Conservation (phyloP, 2,329 filamentous ascomycete genomes). For the Cercospora zeina region DNA sequence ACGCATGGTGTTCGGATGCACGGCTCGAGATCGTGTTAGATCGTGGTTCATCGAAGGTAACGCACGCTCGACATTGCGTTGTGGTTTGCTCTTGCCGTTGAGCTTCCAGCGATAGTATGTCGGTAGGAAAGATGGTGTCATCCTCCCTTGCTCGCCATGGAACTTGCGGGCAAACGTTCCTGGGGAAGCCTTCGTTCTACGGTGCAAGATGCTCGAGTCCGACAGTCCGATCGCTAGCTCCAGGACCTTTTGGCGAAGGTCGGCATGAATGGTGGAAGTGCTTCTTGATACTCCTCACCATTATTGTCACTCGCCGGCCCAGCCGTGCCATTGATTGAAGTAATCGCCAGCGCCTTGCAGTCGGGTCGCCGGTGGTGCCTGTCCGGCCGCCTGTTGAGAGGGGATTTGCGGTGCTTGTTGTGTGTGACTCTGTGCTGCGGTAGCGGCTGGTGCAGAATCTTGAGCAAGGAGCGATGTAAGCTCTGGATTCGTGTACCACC, state of each 20-base stretch:
- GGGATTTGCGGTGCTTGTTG: background rate
- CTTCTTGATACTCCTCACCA: background rate
- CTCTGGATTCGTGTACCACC: conserved; percentile 8
- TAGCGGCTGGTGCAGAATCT: background rate
- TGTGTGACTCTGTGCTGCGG: background rate
- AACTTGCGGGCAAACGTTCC: background rate
- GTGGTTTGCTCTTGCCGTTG: background rate
- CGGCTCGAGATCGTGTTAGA: background rate
- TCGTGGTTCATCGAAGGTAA: background rate
- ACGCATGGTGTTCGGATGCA: background rate
- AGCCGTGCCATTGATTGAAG: background rate
- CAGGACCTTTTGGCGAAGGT: background rate
- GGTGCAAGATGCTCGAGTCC: background rate
- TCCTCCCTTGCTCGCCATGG: background rate
- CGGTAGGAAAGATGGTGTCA: background rate
- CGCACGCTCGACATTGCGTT: background rate
- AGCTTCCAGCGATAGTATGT: background rate
- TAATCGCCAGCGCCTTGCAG: background rate
- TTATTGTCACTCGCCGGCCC: background rate
- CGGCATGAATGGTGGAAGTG: background rate
- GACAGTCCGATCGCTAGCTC: background rate
- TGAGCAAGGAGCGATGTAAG: conserved; percentile 3
- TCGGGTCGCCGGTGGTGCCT: background rate
- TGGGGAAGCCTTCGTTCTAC: background rate
- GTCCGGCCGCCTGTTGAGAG: background rate